Evolutionary conservation across 257 asterid genomes (phyloP).

Genomic region (Knoxia roxburghii): DNA sequence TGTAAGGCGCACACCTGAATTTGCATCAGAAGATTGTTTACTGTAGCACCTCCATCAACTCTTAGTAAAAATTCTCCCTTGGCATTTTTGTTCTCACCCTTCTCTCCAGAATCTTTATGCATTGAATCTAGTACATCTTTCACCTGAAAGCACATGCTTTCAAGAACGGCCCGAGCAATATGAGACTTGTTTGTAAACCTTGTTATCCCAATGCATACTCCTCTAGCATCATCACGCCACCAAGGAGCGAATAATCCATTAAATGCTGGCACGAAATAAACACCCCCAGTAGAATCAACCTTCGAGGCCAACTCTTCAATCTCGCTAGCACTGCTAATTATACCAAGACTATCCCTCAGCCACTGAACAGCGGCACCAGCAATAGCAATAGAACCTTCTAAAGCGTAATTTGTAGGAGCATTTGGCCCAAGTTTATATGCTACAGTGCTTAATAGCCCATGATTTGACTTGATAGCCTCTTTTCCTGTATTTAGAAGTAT

Average conservation of each 20-base stretch:
- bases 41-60: slow-evolving; percentile 96
- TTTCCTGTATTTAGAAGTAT: slow-evolving; percentile 81
- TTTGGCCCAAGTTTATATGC: slow-evolving; percentile 86
- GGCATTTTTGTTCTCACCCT: slow-evolving; percentile 42
- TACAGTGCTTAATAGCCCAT: slow-evolving; percentile 77
- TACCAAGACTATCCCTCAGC: slow-evolving; percentile 89
- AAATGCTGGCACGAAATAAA: slow-evolving; percentile 92
- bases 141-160: slow-evolving; percentile 98
- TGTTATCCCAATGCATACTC: slow-evolving; percentile 83
- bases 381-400: slow-evolving; percentile 95
- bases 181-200: slow-evolving; percentile 92
- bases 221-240: slow-evolving; percentile 99
- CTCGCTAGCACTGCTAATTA: slow-evolving; percentile 72
- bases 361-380: slow-evolving; percentile 99
- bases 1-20: slow-evolving; percentile 56
- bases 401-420: slow-evolving; percentile 76
- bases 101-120: slow-evolving; percentile 84
- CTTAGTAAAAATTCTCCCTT: slow-evolving; percentile 68
- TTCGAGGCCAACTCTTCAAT: slow-evolving; percentile 77
- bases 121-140: slow-evolving; percentile 89
- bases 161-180: slow-evolving; percentile 90
- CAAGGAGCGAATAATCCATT: slow-evolving; percentile 96
- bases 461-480: slow-evolving; percentile 49
- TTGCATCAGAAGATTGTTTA: slow-evolving; percentile 83
- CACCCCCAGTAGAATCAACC: slow-evolving; percentile 77